Evolutionary conservation across 2,329 filamentous ascomycete species (phyloP).

Genomic region (Cytospora schulzeri): DNA sequence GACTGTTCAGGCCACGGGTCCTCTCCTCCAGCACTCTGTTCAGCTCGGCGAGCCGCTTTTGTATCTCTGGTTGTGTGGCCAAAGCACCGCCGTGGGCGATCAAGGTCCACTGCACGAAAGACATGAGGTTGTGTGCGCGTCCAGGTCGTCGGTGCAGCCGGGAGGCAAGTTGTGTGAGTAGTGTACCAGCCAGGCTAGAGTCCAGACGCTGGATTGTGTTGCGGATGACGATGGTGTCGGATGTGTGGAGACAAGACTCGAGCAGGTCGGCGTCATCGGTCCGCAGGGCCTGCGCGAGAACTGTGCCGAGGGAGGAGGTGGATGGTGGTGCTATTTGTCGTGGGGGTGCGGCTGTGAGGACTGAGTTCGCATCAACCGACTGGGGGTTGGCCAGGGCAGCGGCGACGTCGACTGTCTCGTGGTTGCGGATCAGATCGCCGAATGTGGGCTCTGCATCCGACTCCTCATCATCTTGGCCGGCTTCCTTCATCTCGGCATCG

Average conservation of each 20-base stretch:
- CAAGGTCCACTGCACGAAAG: constrained; percentile 95
- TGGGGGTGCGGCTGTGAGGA: constrained; percentile 41
- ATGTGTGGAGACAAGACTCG: constrained; percentile 86
- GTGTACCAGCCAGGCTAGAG: constrained; percentile 74
- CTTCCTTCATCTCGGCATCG: constrained; percentile 33
- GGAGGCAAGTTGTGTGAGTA: constrained; percentile 84
- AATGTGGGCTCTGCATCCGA: constrained; percentile 67
- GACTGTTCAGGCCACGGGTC: constrained; percentile 75
- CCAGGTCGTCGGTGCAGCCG: constrained; percentile 85
- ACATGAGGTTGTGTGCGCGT: constrained; percentile 84
- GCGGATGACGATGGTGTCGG: constrained; percentile 75
- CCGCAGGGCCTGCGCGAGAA: constrained; percentile 89
- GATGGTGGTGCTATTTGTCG: constrained; percentile 63
- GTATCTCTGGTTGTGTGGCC: constrained; percentile 80
- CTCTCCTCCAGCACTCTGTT: constrained; percentile 88
- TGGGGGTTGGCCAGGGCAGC: constrained; percentile 54
- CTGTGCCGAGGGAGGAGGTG: constrained; percentile 82
- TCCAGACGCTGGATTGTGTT: constrained; percentile 90
- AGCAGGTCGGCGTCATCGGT: constrained; percentile 89
- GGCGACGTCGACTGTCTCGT: constrained; percentile 76
- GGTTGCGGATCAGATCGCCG: constrained; percentile 78
- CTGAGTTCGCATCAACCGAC: constrained; percentile 31
- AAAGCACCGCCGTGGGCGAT: constrained; percentile 90
- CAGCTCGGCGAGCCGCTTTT: constrained; percentile 75
- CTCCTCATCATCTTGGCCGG: constrained; percentile 49